These are phyloP conservation scores for Aristolochia californica DNA, from an alignment of 164 flowering plant species.

Conservation along the genomic window DNA sequence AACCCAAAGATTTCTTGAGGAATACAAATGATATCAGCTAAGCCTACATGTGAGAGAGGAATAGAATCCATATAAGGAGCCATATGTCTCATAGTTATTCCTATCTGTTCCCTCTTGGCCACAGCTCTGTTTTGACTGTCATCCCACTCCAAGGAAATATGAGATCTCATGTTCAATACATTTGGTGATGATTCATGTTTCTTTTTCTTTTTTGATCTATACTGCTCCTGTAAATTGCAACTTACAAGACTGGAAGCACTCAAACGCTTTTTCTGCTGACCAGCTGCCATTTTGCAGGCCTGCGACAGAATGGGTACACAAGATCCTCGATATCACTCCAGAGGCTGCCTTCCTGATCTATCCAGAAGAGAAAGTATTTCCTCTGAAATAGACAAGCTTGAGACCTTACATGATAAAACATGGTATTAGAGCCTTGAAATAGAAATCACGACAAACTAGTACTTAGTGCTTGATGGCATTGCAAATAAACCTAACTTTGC, in stretches of 20 bases:
- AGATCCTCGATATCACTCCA: background rate
- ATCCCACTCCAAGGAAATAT: slow-evolving; percentile 68
- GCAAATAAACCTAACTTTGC: too few relatives aligned
- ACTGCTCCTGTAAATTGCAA: slow-evolving; percentile 35
- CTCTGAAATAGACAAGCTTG: background rate
- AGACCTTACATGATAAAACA: slow-evolving; percentile 1
- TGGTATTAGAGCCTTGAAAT: background rate
- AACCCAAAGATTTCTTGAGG: slow-evolving; percentile 58
- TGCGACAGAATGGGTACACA: slow-evolving; percentile 1
- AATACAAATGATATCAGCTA: slow-evolving; percentile 59
- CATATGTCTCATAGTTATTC: slow-evolving; percentile 47
- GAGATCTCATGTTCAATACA: slow-evolving; percentile 30
- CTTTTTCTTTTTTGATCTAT: slow-evolving; percentile 39
- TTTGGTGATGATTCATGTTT: slow-evolving; percentile 19
- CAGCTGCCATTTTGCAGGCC: slow-evolving; percentile 49
- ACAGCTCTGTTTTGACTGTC: slow-evolving; percentile 37
- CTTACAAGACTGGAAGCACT: slow-evolving; percentile 32
- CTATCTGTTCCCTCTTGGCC: slow-evolving; percentile 70
- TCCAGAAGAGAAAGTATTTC: background rate
- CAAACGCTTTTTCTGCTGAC: slow-evolving; percentile 53
- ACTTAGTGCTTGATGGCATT: too few relatives aligned
- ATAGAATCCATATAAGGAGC: slow-evolving; percentile 36
- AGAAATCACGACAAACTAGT: too few relatives aligned
- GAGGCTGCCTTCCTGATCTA: slow-evolving; percentile 1
- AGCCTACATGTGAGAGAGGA: slow-evolving; percentile 17